Evolutionary conservation across 1,139 yeast species (phyloP), one percentile per base, ranked within the genome.

Genomic region (Blastobotrys proliferans): DNA sequence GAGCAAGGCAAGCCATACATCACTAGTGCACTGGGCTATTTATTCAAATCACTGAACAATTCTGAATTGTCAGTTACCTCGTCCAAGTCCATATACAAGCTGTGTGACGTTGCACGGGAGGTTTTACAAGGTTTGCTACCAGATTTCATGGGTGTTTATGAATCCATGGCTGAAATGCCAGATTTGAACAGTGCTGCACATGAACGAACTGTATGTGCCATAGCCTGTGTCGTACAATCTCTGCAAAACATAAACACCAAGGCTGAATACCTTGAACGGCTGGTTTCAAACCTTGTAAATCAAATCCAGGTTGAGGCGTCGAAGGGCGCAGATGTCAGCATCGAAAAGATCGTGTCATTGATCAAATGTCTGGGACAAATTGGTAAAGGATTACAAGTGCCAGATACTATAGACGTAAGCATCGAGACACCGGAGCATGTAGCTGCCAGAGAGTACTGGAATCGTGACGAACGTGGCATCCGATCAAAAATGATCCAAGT

Each of bases 361-460:
- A 63, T 84, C 24, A 66, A 75, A 8, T 83, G 88, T 57, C 61
- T 86, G 0, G 71, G 72, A 17, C 85, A 82, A 45, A 64, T 85
- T 11, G 92, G 88, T 0, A 81, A 78, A 46, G 87, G 90, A 0
- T 64, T 83, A 51, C 64, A 60, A 36, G 48, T 56, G 22, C 59
- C 64, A 1, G 62, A 60, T 50, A 67, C 57, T 40, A 51, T 34
- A 49, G 52, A 48, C 58, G 70, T 69, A 6, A 37, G 44, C 3
- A 22, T 46, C 5, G 43, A 37, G 16, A 50, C 44, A 17, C 44
- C 43, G 8, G 28, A 50, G 11, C 42, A 42, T 2, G 24, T 20
- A 1, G 49, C 37, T 9, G 47, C 39, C 6, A 29, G 26, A 6
- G 40, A 35, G 9, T 62, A 57, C 40, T 68, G 72, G 72, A 43